Conservation (phyloP, 306 rosid species). For the Vachellia pachyceras region DNA sequence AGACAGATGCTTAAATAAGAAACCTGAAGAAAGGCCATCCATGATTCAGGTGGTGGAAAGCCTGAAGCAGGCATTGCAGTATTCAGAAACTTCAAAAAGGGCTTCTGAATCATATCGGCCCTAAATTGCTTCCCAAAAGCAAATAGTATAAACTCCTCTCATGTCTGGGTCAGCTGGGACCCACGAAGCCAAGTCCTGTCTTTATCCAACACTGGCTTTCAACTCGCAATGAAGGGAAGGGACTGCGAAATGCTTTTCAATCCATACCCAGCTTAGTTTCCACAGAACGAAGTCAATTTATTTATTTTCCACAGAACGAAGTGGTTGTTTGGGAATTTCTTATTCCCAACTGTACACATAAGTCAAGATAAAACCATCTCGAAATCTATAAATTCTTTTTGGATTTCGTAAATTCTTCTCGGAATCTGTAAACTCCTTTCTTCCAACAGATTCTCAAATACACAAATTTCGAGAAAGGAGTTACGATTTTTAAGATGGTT, state of each 20-base stretch:
- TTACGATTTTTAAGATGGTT: too few relatives aligned
- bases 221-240: too few relatives aligned
- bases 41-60: slow-evolving; percentile 70
- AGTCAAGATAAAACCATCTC: too few relatives aligned
- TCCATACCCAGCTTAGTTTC: not conserved
- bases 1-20: slow-evolving; percentile 76
- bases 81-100: slow-evolving; percentile 43
- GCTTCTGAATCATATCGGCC: slow-evolving; percentile 37
- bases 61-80: slow-evolving; percentile 71
- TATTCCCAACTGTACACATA: too few relatives aligned
- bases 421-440: too few relatives aligned
- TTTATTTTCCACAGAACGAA: too few relatives aligned
- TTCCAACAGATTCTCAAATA: too few relatives aligned
- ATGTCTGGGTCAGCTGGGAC: not conserved
- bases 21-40: slow-evolving; percentile 77
- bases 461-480: too few relatives aligned
- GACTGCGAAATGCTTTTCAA: too few relatives aligned
- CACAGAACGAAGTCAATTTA: not conserved
- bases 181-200: not conserved
- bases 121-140: slow-evolving; percentile 36
- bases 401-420: too few relatives aligned
- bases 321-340: too few relatives aligned
- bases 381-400: too few relatives aligned
- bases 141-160: slow-evolving; percentile 27
- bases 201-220: slow-evolving; percentile 12